These are phyloP conservation scores for Rubia peregrina DNA, from an alignment of 305 asterid genomes.

Conservation along the genomic window DNA sequence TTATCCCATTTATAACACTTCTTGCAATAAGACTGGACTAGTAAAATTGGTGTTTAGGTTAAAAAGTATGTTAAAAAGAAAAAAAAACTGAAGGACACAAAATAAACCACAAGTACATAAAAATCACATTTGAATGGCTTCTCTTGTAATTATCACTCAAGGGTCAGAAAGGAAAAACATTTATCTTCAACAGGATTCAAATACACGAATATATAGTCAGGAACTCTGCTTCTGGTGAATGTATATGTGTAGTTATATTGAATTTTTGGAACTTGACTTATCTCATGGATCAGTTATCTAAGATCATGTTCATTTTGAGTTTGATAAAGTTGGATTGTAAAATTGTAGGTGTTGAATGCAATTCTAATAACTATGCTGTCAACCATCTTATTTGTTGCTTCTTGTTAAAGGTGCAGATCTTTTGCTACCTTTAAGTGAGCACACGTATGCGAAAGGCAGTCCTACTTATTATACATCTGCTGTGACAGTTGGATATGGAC, in stretches of 20 bases:
- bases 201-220: too few species aligned
- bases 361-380: background rate
- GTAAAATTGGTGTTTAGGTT: too few species aligned
- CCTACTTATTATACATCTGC: conserved; percentile 17
- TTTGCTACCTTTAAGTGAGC: conserved; percentile 24
- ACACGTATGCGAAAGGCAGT: conserved; percentile 15
- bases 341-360: background rate
- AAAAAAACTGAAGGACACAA: background rate
- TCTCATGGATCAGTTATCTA: background rate
- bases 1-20: too few species aligned
- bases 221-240: too few species aligned
- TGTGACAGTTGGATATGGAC: conserved; percentile 18
- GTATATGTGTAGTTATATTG: background rate
- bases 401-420: conserved; percentile 20
- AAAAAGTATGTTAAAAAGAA: too few species aligned
- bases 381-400: conserved; percentile 23
- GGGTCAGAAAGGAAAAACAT: too few species aligned
- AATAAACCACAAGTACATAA: background rate
- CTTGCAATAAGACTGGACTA: too few species aligned
- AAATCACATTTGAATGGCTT: background rate
- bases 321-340: background rate
- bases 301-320: background rate
- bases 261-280: background rate
- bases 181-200: too few species aligned
- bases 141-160: background rate